Base-by-base conservation (phyloP, 257 asterid species). In the Solanum neorickii region DNA sequence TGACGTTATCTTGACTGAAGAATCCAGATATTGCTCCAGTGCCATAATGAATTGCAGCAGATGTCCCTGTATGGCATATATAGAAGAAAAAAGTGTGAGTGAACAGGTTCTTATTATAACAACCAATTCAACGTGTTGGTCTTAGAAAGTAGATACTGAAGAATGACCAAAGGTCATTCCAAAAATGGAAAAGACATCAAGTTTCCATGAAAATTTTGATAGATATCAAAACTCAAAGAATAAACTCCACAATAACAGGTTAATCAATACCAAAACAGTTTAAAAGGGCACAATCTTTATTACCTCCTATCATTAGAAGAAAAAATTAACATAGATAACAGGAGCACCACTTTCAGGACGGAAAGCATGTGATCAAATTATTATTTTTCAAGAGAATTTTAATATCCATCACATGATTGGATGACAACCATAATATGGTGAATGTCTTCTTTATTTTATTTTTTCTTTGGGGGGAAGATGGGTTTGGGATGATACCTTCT, bases 11-110 rank as follows among this genome's bases (percentile, higher is more conserved):
- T 90, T 94, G 91, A 60, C 98, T 94, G 74, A 93, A 94, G 91
- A 90, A 94, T 83, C 98, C 98, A 90, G 98, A 91, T 83, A 94
- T 93, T 56, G 96, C 95, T 83, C 98, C 98, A 87, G 95, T 92
- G 65, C 98, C 98, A 90, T 94, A 94, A 10, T 87, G 94, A 87
- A 94, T 94, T 65, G 94, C 95, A 89, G 97, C 98, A 86, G 96
- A 39, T 86, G 91, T 94, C 87, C 98, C 98, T 94, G 88, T 27
- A 31, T 10, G 74, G 16, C 42, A 74, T 59, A 66, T 85, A n/a
- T 2, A 21, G 65, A 62, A 49, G 27, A 49, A 47, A 44, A 47
- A 18, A 5, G 69, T 47, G 10, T 0, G 85, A 29, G 31, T 29
- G 11, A 80, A 49, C 5, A 10, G 29, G 12, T 80, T 49, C 44